phyloP scores from a whole-genome alignment of 805 yeast genomes.

The Scheffersomyces amazonensis region DNA sequence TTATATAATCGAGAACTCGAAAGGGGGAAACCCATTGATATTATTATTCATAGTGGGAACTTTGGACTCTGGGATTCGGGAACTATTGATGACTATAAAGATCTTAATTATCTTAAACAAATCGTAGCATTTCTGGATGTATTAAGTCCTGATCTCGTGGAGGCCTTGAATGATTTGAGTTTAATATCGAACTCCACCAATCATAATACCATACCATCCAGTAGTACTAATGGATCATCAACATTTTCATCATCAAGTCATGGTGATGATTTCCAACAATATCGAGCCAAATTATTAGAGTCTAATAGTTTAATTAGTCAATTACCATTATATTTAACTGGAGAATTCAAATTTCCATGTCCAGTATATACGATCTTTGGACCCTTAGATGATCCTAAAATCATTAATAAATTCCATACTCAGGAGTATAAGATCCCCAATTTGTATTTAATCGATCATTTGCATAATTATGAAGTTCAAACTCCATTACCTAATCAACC shows the following conservation, averaged over 20 bases:
- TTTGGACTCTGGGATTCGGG: constrained; percentile 71
- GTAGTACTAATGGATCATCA: background rate
- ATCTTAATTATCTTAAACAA: constrained; percentile 56
- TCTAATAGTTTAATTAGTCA: constrained; percentile 13
- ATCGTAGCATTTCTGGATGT: constrained; percentile 66
- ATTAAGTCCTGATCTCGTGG: constrained; percentile 45
- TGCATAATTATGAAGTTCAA: constrained; percentile 39
- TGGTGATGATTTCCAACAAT: constrained; percentile 7
- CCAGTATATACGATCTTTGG: constrained; percentile 83
- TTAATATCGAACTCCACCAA: constrained; percentile 13
- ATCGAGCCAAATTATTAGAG: constrained; percentile 7
- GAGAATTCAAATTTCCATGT: constrained; percentile 42
- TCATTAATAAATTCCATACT: constrained; percentile 57
- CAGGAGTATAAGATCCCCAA: constrained; percentile 56
- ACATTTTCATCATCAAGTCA: background rate
- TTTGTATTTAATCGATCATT: constrained; percentile 61
- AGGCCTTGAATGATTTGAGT: constrained; percentile 51
- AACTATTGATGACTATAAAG: constrained; percentile 49
- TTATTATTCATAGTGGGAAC: constrained; percentile 70
- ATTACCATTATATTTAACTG: constrained; percentile 16
- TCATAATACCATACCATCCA: background rate
- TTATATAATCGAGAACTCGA: constrained; percentile 10
- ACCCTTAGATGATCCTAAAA: constrained; percentile 69
- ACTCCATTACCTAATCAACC: constrained; percentile 40
- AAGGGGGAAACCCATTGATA: constrained; percentile 12